Evolutionary conservation across 1,139 yeast genomes (phyloP).

Genomic region (Hansenula lynferdii): DNA sequence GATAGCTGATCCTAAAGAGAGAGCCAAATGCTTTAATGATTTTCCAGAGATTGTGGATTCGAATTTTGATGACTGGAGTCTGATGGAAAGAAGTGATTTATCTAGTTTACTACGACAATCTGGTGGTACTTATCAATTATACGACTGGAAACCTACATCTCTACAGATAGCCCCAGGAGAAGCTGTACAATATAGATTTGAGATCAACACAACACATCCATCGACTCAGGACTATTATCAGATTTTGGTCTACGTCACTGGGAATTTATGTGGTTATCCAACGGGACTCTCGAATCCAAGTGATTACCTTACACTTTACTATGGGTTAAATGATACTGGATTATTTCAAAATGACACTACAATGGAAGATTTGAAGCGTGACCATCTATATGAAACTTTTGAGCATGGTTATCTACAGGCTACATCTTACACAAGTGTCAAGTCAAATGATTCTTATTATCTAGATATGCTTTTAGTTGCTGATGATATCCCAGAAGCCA

Average conservation of each 20-base stretch:
- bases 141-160: neutral
- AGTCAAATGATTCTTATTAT: constrained; percentile 33
- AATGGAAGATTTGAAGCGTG: constrained; percentile 17
- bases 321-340: constrained; percentile 39
- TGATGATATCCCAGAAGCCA: constrained; percentile 26
- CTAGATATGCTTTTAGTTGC: constrained; percentile 39
- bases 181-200: neutral
- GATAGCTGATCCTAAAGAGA: neutral
- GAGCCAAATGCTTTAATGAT: neutral
- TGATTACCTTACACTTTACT: constrained; percentile 43
- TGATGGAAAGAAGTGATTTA: neutral
- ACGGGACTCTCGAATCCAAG: constrained; percentile 23
- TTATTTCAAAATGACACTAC: constrained; percentile 30
- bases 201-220: constrained; percentile 1
- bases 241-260: constrained; percentile 52
- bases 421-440: constrained; percentile 36
- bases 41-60: neutral
- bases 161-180: neutral
- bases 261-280: constrained; percentile 54
- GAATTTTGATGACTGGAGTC: neutral
- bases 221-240: constrained; percentile 32
- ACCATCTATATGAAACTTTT: constrained; percentile 22
- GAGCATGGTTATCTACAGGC: constrained; percentile 53
- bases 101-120: neutral
- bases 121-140: neutral